These are phyloP conservation scores for Aleurites moluccanus DNA, from an alignment of 441 rosid genomes.

Conservation along the genomic window DNA sequence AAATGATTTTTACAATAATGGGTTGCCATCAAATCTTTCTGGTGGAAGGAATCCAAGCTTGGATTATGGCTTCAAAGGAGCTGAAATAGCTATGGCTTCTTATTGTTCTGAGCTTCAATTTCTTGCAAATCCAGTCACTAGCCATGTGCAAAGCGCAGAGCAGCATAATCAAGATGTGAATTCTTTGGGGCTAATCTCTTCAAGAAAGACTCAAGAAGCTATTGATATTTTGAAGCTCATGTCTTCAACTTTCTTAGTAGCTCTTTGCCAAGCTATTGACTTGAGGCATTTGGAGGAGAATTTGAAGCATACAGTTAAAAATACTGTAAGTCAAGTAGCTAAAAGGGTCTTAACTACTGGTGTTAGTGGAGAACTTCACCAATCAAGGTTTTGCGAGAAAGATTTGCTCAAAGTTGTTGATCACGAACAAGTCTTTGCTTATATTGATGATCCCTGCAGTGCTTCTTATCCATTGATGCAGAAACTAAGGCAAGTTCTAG, in stretches of 20 bases:
- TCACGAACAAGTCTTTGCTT: constrained; percentile 57
- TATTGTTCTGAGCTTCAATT: constrained; percentile 79
- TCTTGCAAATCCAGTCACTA: constrained; percentile 63
- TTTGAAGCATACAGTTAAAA: constrained; percentile 47
- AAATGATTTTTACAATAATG: constrained; percentile 84
- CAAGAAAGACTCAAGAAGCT: constrained; percentile 70
- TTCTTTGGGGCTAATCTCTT: constrained; percentile 69
- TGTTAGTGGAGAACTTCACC: constrained; percentile 52
- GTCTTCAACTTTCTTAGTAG: constrained; percentile 59
- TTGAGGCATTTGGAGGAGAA: constrained; percentile 73
- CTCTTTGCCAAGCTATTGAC: constrained; percentile 65
- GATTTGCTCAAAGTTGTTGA: constrained; percentile 59
- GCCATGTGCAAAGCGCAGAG: constrained; percentile 64
- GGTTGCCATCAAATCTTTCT: constrained; percentile 75
- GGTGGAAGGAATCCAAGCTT: constrained; percentile 67
- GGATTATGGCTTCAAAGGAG: constrained; percentile 90
- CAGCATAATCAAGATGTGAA: constrained; percentile 71
- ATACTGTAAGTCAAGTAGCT: constrained; percentile 48
- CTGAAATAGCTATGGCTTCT: constrained; percentile 83
- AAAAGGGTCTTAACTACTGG: constrained; percentile 45
- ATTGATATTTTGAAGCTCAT: constrained; percentile 62
- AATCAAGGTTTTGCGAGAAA: constrained; percentile 58
- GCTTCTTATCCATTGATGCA: constrained; percentile 65
- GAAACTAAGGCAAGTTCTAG: constrained; percentile 65
- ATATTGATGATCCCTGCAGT: constrained; percentile 67